Evolutionary conservation across 2,329 filamentous ascomycete species (phyloP), one percentile per base, ranked within the genome.

Genomic region (Trichoderma atrobrunneum): DNA sequence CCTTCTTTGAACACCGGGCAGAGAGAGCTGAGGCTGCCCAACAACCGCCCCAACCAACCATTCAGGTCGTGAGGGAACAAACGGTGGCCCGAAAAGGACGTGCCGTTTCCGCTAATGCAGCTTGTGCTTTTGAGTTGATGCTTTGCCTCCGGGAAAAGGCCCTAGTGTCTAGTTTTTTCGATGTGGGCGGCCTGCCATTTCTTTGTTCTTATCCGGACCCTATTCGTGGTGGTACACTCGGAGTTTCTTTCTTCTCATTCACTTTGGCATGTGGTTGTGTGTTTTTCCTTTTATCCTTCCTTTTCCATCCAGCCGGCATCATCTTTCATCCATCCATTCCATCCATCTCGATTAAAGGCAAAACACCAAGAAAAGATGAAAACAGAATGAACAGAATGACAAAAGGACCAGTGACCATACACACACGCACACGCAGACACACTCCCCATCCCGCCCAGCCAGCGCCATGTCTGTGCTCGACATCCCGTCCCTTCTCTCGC

Each of bases 31-130:
- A 57, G 4, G 54, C 54, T 65, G 34, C 39, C 62, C 28, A 48
- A 21, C 32, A 39, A 39, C 36, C 0, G 1, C 7, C 36, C 7
- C 7, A 18, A 18, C 59, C 18, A 16, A 30, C 28, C 43, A 21
- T 65, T 63, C 26, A 30, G 26, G 61, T 26, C 11, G 39, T 7
- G 16, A 43, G 39, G 39, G 39, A 43, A 21, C 30, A 30, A 11
- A 65, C 62, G 62, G 62, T 65, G n/a, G n/a, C 62, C 62, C 11
- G 32, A 65, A 65, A 7, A 54, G 39, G 62, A 60, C 62, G 18
- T 21, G 28, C 62, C 62, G 62, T 65, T 65, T 65, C 62, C 43
- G 61, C 36, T 65, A 54, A 54, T 54, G 48, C 48, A 54, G 48
- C 48, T 54, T 54, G 48, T 54, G n/a, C 48, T 54, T 54, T 54